phyloP scores from a whole-genome alignment of 805 yeast species.

The Yamadazyma ubonensis region DNA sequence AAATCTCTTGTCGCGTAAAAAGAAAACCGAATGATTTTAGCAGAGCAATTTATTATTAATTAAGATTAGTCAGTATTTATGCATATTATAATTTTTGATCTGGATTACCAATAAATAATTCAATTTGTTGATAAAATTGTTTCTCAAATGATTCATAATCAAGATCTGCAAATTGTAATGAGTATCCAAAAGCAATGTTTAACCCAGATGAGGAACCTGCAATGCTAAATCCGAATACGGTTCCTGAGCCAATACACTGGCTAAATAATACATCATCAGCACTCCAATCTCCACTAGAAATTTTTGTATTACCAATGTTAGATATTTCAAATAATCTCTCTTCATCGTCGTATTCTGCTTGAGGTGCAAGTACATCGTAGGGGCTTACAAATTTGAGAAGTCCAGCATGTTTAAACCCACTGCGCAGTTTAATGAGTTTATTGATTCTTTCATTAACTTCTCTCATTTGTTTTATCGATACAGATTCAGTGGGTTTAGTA shows the following conservation, averaged over 20 bases:
- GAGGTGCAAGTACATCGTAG: slow-evolving; percentile 5
- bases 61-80: no score
- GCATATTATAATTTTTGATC: not conserved
- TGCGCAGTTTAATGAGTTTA: not conserved
- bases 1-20: no score
- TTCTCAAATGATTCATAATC: slow-evolving; percentile 2
- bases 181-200: slow-evolving; percentile 8
- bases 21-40: no score
- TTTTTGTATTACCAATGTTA: slow-evolving; percentile 9
- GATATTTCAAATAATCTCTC: slow-evolving; percentile 13
- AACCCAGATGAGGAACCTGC: slow-evolving; percentile 7
- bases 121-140: slow-evolving; percentile 5
- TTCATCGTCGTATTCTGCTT: not conserved
- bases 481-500: not conserved
- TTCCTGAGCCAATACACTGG: slow-evolving; percentile 7
- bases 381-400: not conserved
- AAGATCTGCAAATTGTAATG: slow-evolving; percentile 3
- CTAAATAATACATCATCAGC: slow-evolving; percentile 12
- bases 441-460: not conserved
- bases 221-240: slow-evolving; percentile 6
- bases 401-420: slow-evolving; percentile 4
- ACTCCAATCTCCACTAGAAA: slow-evolving; percentile 8
- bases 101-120: slow-evolving; percentile 1
- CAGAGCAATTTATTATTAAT: no score
- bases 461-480: not conserved